These are phyloP conservation scores for Geotrichum europaeum DNA, from an alignment of 1,139 yeast species.

Conservation along the genomic window DNA sequence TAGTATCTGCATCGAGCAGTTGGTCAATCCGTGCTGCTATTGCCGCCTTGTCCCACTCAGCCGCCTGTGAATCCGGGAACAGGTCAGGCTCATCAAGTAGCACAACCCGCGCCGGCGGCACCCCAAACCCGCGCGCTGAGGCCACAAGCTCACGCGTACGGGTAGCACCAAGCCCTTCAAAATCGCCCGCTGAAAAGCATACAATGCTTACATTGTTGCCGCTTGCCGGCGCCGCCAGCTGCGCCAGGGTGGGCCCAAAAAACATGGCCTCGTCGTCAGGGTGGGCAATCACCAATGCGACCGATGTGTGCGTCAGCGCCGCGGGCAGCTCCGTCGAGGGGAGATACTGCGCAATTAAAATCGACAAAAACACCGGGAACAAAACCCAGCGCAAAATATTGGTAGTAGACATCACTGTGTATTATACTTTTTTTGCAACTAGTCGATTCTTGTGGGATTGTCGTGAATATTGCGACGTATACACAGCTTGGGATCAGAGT, in stretches of 20 bases:
- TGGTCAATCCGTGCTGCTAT: constrained; percentile 29
- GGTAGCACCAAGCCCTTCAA: constrained; percentile 61
- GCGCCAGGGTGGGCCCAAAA: constrained; percentile 69
- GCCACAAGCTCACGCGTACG: constrained; percentile 54
- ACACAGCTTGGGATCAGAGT: background rate
- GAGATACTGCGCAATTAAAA: background rate
- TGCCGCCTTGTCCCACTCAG: constrained; percentile 56
- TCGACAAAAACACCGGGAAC: background rate
- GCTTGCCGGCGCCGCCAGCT: constrained; percentile 37
- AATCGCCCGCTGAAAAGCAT: constrained; percentile 76
- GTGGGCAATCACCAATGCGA: constrained; percentile 68
- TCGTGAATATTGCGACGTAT: background rate
- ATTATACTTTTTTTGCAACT: background rate
- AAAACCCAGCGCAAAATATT: background rate
- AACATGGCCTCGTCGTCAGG: constrained; percentile 99
- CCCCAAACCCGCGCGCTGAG: constrained; percentile 55
- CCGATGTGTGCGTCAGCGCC: constrained; percentile 21
- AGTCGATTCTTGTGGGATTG: background rate
- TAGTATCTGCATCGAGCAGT: constrained; percentile 28
- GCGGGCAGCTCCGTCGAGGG: constrained; percentile 17
- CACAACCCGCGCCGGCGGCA: constrained; percentile 37
- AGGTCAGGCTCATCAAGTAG: constrained; percentile 42
- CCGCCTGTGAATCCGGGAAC: constrained; percentile 65
- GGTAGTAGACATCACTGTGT: background rate
- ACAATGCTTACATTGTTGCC: constrained; percentile 52